Percentiles rank a stretch among this genome's conserved stretches.
Conservation (phyloP, 352 stramenopile genomes). For the Phytophthora foliorum region DNA sequence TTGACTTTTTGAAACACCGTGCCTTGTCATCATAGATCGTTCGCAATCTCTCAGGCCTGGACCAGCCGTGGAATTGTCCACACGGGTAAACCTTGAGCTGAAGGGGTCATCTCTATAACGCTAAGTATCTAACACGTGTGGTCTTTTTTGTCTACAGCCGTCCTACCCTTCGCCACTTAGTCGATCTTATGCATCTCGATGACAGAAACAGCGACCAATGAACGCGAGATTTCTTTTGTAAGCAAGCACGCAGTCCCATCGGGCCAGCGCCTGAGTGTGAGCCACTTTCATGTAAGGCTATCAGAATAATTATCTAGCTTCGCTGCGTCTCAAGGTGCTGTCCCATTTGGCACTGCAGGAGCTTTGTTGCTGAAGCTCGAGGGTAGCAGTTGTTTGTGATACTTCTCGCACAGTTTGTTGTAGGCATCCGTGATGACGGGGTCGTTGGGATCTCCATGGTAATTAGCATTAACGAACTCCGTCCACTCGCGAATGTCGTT, state of each 20-base stretch:
- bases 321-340: conserved; percentile 10
- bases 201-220: conserved; percentile 34
- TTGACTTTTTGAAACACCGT: conserved; percentile 4
- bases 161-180: conserved; percentile 83
- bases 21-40: conserved; percentile 66
- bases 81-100: conserved; percentile 68
- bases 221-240: conserved; percentile 12
- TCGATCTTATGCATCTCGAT: conserved; percentile 60
- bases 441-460: conserved; percentile 40
- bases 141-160: conserved; percentile 38
- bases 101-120: no score
- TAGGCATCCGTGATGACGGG: conserved; percentile 46
- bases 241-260: conserved; percentile 18
- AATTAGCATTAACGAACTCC: conserved; percentile 58
- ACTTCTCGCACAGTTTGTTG: conserved; percentile 60
- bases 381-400: conserved; percentile 48
- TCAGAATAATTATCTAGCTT: conserved; percentile 38
- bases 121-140: not conserved
- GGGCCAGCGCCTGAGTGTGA: conserved; percentile 12
- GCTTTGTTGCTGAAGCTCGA: conserved; percentile 10
- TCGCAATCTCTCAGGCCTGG: conserved; percentile 88
- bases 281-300: conserved; percentile 32
- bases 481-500: conserved; percentile 71
- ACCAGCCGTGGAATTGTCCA: conserved; percentile 97
- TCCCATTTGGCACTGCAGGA: conserved; percentile 12